phyloP scores from a whole-genome alignment of 441 rosid genomes.

The Gossypium aridum region DNA sequence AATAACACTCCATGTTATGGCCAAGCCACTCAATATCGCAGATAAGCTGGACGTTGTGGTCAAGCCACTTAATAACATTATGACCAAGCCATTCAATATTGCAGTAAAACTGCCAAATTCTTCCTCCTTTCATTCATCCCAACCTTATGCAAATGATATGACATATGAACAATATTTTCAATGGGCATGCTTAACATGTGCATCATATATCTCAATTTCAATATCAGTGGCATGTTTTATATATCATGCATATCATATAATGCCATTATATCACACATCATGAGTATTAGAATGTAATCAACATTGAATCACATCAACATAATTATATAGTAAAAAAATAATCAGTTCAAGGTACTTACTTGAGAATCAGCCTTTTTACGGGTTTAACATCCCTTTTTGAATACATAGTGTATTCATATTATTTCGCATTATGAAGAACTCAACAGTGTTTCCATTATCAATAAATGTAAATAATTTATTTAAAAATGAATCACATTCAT shows the following conservation, averaged over 20 bases:
- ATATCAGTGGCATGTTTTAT: neutral
- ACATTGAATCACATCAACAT: neutral
- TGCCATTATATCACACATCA: neutral
- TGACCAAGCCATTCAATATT: neutral
- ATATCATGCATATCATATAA: neutral
- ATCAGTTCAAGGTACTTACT: neutral
- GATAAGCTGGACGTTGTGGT: neutral
- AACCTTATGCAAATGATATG: neutral
- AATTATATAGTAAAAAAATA: neutral
- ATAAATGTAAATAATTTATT: too few relatives aligned
- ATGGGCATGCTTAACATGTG: neutral
- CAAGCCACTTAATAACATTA: neutral
- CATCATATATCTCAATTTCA: neutral
- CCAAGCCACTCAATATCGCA: neutral
- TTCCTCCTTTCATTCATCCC: neutral
- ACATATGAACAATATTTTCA: neutral
- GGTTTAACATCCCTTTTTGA: neutral
- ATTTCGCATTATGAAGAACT: neutral
- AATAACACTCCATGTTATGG: neutral
- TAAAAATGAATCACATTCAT: neutral
- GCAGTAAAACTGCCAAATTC: neutral
- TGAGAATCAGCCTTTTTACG: neutral
- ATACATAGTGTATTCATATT: neutral
- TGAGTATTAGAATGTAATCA: neutral
- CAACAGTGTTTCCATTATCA: neutral